These are phyloP conservation scores for Arachnopeziza araneosa DNA, from an alignment of 2,329 filamentous ascomycete species.

Conservation along the genomic window DNA sequence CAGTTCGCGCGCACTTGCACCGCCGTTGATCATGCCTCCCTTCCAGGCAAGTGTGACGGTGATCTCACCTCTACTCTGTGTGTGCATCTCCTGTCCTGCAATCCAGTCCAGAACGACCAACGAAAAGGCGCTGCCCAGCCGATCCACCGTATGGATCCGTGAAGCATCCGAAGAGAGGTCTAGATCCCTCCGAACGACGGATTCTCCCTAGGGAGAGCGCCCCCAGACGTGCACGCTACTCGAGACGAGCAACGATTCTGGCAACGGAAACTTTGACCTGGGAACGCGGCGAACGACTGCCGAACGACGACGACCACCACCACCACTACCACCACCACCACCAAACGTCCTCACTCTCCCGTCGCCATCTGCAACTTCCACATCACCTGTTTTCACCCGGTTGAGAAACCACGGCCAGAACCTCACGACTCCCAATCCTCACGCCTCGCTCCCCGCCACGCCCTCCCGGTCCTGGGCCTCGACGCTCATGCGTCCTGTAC, in stretches of 20 bases:
- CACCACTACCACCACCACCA: no score
- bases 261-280: no score
- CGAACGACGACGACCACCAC: no score
- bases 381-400: no score
- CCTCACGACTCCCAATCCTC: background rate
- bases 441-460: background rate
- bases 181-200: background rate
- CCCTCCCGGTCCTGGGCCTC: background rate
- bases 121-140: background rate
- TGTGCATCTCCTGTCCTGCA: background rate
- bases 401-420: background rate
- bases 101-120: background rate
- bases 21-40: conserved; percentile 6
- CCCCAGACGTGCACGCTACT: no score
- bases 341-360: no score
- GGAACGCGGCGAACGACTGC: no score
- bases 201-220: no score
- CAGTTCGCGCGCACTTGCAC: background rate
- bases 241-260: no score
- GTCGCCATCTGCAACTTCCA: no score
- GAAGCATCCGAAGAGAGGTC: background rate
- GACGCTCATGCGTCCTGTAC: background rate
- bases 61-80: conserved; percentile 1
- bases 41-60: conserved; percentile 8
- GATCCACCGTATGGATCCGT: background rate